Evolutionary conservation across 2,329 filamentous ascomycete species (phyloP).

Genomic region (Pseudogymnoascus sp.): DNA sequence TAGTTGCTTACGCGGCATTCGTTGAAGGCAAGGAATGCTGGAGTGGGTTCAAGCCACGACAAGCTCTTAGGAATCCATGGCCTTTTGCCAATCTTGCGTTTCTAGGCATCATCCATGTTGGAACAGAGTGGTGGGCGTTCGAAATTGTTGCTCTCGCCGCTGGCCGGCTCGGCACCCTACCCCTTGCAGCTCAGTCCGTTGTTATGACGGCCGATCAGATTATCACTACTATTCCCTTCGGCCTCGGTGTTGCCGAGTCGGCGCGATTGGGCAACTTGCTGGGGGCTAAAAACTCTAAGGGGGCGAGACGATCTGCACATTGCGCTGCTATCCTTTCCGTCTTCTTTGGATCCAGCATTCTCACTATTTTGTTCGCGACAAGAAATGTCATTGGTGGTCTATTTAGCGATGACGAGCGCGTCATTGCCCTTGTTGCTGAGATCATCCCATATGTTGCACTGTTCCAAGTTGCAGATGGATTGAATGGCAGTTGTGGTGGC

Average conservation of each 20-base stretch:
- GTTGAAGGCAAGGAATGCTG: conserved; percentile 67
- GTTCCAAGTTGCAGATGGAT: conserved; percentile 82
- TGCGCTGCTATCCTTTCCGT: conserved; percentile 66
- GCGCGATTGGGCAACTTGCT: conserved; percentile 72
- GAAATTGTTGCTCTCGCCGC: conserved; percentile 82
- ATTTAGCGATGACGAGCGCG: conserved; percentile 70
- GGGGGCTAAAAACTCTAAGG: conserved; percentile 55
- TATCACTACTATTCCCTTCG: conserved; percentile 73
- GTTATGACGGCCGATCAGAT: conserved; percentile 87
- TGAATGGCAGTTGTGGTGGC: conserved; percentile 80
- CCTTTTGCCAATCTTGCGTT: conserved; percentile 67
- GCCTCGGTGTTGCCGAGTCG: conserved; percentile 73
- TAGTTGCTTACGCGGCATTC: conserved; percentile 65
- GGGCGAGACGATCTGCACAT: conserved; percentile 65
- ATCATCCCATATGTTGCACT: conserved; percentile 82
- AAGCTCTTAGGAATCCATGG: conserved; percentile 56
- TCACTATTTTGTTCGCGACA: conserved; percentile 60
- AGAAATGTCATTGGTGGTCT: conserved; percentile 66
- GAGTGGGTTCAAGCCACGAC: conserved; percentile 58
- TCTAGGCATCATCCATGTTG: conserved; percentile 73
- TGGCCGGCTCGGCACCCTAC: conserved; percentile 68
- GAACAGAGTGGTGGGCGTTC: conserved; percentile 92
- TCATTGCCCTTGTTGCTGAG: conserved; percentile 62
- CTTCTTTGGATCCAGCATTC: conserved; percentile 56
- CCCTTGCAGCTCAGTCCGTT: conserved; percentile 74